Percentiles rank a stretch among this genome's conserved stretches.
Conservation (phyloP, 257 asterid genomes). For the Mitragyna speciosa region DNA sequence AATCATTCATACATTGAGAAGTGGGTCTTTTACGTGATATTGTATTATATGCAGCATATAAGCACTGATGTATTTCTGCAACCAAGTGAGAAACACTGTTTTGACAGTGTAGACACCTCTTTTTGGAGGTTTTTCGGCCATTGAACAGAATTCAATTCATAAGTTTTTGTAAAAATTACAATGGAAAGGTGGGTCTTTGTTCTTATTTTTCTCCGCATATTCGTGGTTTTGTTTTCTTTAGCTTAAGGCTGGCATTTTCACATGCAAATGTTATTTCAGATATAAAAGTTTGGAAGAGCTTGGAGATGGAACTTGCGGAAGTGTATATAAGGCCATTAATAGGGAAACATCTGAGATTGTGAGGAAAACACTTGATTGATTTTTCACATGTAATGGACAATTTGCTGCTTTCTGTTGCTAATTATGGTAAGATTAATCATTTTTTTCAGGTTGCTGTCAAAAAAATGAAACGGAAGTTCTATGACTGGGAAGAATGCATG, state of each 20-base stretch:
- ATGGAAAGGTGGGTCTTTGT: conserved; percentile 70
- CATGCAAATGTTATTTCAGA: conserved; percentile 40
- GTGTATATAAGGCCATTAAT: conserved; percentile 87
- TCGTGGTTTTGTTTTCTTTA: conserved; percentile 14
- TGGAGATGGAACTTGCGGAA: conserved; percentile 92
- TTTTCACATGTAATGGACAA: conserved; percentile 1
- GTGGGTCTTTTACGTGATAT: conserved; percentile 56
- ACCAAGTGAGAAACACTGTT: conserved; percentile 59
- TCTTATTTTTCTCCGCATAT: conserved; percentile 1
- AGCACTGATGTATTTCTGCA: conserved; percentile 43
- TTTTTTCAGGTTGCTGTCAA: conserved; percentile 82
- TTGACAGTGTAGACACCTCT: conserved; percentile 59
- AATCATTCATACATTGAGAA: conserved; percentile 62
- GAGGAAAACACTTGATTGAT: conserved; percentile 27
- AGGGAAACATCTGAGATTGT: conserved; percentile 78
- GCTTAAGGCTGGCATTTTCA: conserved; percentile 24
- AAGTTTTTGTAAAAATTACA: conserved; percentile 38
- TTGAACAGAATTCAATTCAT: conserved; percentile 35
- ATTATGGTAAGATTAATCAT: not conserved
- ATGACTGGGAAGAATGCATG: conserved; percentile 85
- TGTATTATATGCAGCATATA: conserved; percentile 54
- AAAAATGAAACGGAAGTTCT: conserved; percentile 88
- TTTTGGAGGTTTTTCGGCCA: conserved; percentile 59
- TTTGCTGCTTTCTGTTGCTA: not conserved
- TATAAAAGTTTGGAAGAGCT: conserved; percentile 78